Base-by-base conservation (phyloP, 2,329 filamentous ascomycete species). In the Aureobasidium musti region DNA sequence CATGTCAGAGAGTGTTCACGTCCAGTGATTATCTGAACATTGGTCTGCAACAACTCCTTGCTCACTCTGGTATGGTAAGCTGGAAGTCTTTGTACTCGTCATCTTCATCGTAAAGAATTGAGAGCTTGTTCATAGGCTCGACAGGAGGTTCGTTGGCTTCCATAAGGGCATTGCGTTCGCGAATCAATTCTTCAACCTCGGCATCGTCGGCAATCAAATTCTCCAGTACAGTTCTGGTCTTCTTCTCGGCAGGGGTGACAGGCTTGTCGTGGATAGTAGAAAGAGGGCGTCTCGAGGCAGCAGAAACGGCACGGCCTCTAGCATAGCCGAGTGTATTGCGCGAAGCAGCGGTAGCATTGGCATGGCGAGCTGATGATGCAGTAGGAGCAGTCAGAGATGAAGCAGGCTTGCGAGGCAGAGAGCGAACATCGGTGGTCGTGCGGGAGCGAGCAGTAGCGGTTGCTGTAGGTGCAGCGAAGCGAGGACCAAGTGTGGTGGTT, bases 261-360 rank as follows among this genome's bases (percentile, higher is more conserved):
- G 64, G 65, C 23, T 68, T 66, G 43, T 52, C 53, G 26, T 66
- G n/a, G 2, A 60, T n/a, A 17, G 64, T 26, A 10, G 70, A 67
- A 1, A 75, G 67, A 5, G 74, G 74, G 10, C 67, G 68, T 13
- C 73, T 70, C 5, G 82, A 69, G 30, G 75, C 75, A 8, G 77
- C 76, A 23, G 82, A 82, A 2, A 82, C 79, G 13, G 80, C 79
- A 39, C 91, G 86, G 39, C 93, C 92, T 76, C 90, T 91, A 66
- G 86, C 91, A 75, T 96, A 97, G 19, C 93, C 93, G 49, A 97
- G 84, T 0, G 92, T 97, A 65, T 87, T 93, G 69, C 88, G 87
- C 1, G 92, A 96, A 6, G 87, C 87, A 6, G 85, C 86, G 26
- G 86, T 83, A 1, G 89, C 88, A 13, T 84, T 82, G 10, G 83